Evolutionary conservation across 202 grass and related monocot species (phyloP), one percentile per base, ranked within the genome.

Genomic region (Musa balbisiana): DNA sequence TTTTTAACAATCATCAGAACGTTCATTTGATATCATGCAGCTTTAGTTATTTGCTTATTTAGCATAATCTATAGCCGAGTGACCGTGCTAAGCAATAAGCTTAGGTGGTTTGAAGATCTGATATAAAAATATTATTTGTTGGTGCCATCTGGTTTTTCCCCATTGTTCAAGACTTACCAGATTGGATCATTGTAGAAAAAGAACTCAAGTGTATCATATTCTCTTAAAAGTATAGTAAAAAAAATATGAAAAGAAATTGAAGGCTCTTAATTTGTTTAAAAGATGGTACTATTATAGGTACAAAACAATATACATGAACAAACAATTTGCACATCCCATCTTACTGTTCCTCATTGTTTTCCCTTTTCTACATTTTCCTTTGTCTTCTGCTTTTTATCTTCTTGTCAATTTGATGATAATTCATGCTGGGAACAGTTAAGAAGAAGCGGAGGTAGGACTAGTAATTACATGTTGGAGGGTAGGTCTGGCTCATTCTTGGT

Each of bases 1-100:
- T 97, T 85, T 76, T 60, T 60, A n/a, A 58, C 16, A 49, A 12
- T 17, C 33, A 69, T 69, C 27, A 1, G 51, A n/a, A 10, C 67
- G 2, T 51, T 51, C 20, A n/a, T 24, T n/a, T 70, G 43, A 70
- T 19, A 60, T 60, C 8, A 60, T 19, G 56, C 17, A 5, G 8
- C 56, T 60, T 60, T 17, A 8, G 17, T 60, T 60, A 43, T 20
- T 17, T n/a, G 16, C 1, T 60, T 60, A 60, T 60, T 60, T 60
- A n/a, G 56, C 56, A 60, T 60, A 19, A 3, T 60, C 33, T 43
- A 43, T 43, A 8, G 33, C 33, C 0, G 5, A 43, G 33, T 43
- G 33, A 43, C n/a, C 1, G 0, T 1, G 5, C 56, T 60, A 60
- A 5, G 16, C 15, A n/a, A 60, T 19, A 21, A 20, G 17, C 56